phyloP scores from a whole-genome alignment of 306 rosid genomes.

The Carpinus fangiana region DNA sequence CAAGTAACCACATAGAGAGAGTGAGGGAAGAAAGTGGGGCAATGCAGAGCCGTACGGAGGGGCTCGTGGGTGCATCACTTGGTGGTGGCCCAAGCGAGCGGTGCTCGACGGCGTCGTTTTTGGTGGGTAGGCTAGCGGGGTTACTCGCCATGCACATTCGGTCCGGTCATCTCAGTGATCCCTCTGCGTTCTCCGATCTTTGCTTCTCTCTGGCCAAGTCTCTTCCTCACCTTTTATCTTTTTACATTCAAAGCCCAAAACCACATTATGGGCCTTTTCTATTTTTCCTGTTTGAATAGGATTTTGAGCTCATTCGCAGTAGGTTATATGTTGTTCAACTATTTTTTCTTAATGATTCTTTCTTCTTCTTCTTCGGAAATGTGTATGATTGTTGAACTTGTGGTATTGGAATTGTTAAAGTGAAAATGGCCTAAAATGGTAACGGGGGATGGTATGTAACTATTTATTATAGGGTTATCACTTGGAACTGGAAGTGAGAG shows the following conservation, averaged over 20 bases:
- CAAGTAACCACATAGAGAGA: background rate
- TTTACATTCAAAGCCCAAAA: background rate
- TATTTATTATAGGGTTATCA: background rate
- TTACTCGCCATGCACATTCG: background rate
- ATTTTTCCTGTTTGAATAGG: background rate
- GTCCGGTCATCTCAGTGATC: background rate
- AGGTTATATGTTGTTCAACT: no score
- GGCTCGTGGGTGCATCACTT: background rate
- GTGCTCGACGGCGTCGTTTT: background rate
- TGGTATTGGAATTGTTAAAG: background rate
- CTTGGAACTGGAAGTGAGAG: background rate
- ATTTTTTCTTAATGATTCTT: no score
- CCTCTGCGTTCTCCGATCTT: background rate
- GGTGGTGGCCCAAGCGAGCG: background rate
- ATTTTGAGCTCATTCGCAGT: background rate
- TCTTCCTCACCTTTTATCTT: background rate
- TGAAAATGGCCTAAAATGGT: background rate
- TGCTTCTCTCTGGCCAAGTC: slow-evolving; percentile 7
- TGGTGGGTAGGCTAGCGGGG: background rate
- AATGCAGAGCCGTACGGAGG: background rate
- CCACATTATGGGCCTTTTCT: background rate
- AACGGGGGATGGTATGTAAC: background rate
- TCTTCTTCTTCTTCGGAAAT: background rate
- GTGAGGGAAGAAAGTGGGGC: background rate
- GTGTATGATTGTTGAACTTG: background rate